Conservation (phyloP, 2,329 filamentous ascomycete species). For the Fusarium poae region DNA sequence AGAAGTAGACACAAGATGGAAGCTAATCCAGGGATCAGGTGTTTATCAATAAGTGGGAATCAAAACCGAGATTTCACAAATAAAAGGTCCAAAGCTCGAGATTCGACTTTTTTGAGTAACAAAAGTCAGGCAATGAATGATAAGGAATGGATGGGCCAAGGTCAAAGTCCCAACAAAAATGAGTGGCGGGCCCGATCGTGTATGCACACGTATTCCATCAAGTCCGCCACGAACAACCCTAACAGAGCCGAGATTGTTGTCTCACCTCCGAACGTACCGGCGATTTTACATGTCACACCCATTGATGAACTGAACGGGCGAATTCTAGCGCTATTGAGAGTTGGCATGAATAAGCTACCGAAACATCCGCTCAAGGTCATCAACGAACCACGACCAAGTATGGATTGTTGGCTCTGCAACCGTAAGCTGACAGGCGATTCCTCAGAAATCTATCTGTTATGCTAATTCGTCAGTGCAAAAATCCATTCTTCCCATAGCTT, state of each 20-base stretch:
- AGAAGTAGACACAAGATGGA: not conserved
- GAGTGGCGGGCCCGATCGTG: not conserved
- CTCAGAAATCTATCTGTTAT: not conserved
- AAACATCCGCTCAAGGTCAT: not conserved
- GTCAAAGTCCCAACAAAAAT: not conserved
- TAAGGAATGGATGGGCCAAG: no score
- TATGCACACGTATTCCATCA: not conserved
- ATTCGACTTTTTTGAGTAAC: not conserved
- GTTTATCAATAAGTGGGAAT: no score
- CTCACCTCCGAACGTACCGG: not conserved
- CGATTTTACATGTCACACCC: not conserved
- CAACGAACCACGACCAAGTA: not conserved
- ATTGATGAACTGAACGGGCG: not conserved
- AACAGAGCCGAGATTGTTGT: not conserved
- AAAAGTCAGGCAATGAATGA: not conserved
- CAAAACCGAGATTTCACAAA: not conserved
- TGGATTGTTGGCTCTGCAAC: not conserved
- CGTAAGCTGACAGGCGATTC: constrained; percentile 21
- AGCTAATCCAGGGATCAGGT: no score
- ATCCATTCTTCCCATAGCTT: not conserved
- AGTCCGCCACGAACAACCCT: not conserved
- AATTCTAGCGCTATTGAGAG: not conserved
- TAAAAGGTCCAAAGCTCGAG: not conserved
- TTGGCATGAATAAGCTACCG: not conserved
- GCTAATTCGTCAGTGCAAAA: not conserved